Conservation (phyloP, 2,329 filamentous ascomycete genomes). For the Fusarium pseudoanthophilum region DNA sequence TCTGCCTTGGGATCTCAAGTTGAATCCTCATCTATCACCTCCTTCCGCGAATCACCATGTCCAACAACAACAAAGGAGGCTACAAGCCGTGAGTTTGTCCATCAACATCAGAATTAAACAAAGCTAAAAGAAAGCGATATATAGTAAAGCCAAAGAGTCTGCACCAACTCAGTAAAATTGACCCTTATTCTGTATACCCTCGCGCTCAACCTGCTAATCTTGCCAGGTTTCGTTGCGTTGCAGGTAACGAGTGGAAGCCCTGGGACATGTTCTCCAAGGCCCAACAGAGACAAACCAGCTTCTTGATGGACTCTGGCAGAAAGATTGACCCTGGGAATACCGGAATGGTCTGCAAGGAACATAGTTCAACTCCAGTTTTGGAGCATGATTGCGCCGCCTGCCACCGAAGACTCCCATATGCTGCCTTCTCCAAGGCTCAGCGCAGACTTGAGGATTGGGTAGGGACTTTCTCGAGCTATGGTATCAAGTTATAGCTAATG, state of each 20-base stretch:
- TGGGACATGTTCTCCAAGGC: conserved; percentile 47
- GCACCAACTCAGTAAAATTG: conserved; percentile 14
- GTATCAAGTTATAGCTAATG: conserved; percentile 1
- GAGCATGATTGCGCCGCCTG: conserved; percentile 51
- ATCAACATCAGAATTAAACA: background rate
- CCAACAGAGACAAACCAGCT: conserved; percentile 38
- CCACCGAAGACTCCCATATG: conserved; percentile 38
- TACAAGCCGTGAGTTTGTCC: conserved; percentile 25
- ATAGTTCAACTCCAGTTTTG: conserved; percentile 35
- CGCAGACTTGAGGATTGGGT: conserved; percentile 45
- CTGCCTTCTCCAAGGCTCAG: conserved; percentile 47
- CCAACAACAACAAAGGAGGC: conserved; percentile 21
- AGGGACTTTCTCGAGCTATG: conserved; percentile 17
- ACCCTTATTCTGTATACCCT: background rate
- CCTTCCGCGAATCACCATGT: background rate
- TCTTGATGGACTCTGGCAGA: conserved; percentile 24
- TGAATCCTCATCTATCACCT: background rate
- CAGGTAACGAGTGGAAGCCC: conserved; percentile 52
- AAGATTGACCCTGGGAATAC: conserved; percentile 32
- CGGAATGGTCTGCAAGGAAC: conserved; percentile 53
- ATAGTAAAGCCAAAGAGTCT: background rate
- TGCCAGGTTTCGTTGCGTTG: conserved; percentile 49
- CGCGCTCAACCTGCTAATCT: background rate
- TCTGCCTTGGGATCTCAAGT: no score
- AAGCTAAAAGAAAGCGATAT: background rate